Evolutionary conservation across 352 stramenopile genomes (phyloP), one percentile per base, ranked within the genome.

Genomic region (Globisporangium perplexum): DNA sequence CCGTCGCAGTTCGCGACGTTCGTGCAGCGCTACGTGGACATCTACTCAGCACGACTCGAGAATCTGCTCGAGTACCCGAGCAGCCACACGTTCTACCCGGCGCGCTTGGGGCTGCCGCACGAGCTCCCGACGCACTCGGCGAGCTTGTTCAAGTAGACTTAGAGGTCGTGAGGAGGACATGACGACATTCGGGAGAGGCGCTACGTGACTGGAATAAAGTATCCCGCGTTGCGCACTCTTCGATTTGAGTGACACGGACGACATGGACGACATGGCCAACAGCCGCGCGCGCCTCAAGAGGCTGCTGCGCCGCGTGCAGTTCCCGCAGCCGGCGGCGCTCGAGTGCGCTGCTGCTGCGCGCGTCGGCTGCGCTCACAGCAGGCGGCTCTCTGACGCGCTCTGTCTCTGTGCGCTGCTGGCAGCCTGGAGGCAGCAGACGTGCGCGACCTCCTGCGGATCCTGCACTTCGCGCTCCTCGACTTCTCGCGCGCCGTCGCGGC

Each of bases 1-100:
- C 83, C 86, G 15, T 92, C 83, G 23, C 73, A 95, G 48, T 96
- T 94, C 57, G 80, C 84, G 7, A 95, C 91, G 60, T 88, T 78
- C 57, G 77, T 93, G 53, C 81, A 90, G 57, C 74, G 86, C 35
- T 93, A 96, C 59, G 84, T 93, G 11, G 86, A 96, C 59, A 79
- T 96, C 30, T 96, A 95, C 72, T 91, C 80, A 33, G 82, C 75
- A n/a, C 71, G 83, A 1, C 68, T 94, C 41, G 80, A 90, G 54
- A 93, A 95, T 59, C 52, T 96, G 41, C 55, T 91, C 38, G 70
- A 89, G 50, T 94, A 94, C 52, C 75, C 76, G n/a, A 77, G 74
- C 10, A 86, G 69, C 49, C 83, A 95, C 62, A 87, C 83, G 7
- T 96, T 96, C 57, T 95, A 93, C 55, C 86, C 86, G 1, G 71